These are phyloP conservation scores for Tricholoma sp. DNA, from an alignment of 768 basidiomycete species.

Conservation along the genomic window DNA sequence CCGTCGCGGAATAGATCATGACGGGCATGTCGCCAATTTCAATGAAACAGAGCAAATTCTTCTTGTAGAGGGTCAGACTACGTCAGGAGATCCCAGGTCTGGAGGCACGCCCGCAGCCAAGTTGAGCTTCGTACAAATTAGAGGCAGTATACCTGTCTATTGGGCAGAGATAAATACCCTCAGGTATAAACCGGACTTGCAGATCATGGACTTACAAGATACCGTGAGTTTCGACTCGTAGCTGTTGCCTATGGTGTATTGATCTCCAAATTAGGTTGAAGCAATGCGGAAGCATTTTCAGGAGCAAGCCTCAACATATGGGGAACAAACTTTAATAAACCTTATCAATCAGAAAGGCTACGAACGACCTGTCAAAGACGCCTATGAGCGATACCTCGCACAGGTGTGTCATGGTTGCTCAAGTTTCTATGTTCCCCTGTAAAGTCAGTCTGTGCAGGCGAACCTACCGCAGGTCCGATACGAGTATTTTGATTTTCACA, in stretches of 20 bases:
- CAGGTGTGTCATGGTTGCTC: slow-evolving; percentile 39
- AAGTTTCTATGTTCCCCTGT: slow-evolving; percentile 1
- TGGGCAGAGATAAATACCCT: slow-evolving; percentile 97
- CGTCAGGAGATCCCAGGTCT: slow-evolving; percentile 31
- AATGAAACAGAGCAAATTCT: slow-evolving; percentile 97
- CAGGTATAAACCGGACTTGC: slow-evolving; percentile 93
- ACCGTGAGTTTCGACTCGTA: slow-evolving; percentile 48
- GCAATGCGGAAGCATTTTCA: slow-evolving; percentile 72
- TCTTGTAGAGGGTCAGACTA: slow-evolving; percentile 58
- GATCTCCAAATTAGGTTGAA: slow-evolving; percentile 43
- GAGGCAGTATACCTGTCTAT: slow-evolving; percentile 91
- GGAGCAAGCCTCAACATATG: slow-evolving; percentile 70
- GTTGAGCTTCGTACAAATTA: slow-evolving; percentile 87
- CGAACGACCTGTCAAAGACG: slow-evolving; percentile 93
- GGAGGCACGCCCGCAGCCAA: slow-evolving; percentile 49
- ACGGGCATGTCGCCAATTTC: slow-evolving; percentile 93
- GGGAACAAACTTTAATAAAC: slow-evolving; percentile 77
- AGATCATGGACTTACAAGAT: slow-evolving; percentile 89
- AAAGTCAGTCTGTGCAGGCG: slow-evolving; percentile 35
- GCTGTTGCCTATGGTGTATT: background rate
- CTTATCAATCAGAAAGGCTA: slow-evolving; percentile 91
- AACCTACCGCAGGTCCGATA: slow-evolving; percentile 72
- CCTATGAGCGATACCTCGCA: slow-evolving; percentile 75
- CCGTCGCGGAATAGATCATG: slow-evolving; percentile 83
- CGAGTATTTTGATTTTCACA: slow-evolving; percentile 96